phyloP scores from a whole-genome alignment of 208 protist genomes.

The Leptomonas seymouri region DNA sequence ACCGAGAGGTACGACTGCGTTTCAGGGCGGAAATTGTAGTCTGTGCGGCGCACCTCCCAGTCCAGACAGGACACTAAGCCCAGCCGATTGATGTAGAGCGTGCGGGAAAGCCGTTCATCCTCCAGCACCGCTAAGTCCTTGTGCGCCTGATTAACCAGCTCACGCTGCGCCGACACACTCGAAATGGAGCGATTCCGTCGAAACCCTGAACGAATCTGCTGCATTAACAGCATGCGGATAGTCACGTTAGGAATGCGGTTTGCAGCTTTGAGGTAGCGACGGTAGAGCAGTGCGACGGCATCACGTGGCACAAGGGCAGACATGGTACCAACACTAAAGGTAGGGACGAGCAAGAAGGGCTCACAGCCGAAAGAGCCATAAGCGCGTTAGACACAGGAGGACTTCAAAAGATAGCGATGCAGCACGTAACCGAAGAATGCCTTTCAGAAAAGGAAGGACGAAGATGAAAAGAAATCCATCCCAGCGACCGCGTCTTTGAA shows the following conservation, averaged over 20 bases:
- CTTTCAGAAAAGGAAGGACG: too few species aligned
- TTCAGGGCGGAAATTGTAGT: constrained; percentile 85
- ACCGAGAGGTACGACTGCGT: constrained; percentile 53
- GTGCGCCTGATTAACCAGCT: constrained; percentile 83
- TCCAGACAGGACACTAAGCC: constrained; percentile 90
- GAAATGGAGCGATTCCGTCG: constrained; percentile 66
- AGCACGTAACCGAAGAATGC: too few species aligned
- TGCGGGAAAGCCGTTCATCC: constrained; percentile 85
- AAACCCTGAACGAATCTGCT: constrained; percentile 84
- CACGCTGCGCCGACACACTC: constrained; percentile 77
- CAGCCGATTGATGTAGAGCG: constrained; percentile 89
- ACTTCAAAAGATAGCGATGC: neutral
- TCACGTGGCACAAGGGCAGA: constrained; percentile 81
- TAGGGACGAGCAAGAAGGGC: constrained; percentile 7
- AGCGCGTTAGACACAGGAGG: neutral
- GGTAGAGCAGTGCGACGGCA: constrained; percentile 82
- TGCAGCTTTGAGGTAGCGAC: constrained; percentile 86
- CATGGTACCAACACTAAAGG: constrained; percentile 35
- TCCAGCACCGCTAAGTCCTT: constrained; percentile 85
- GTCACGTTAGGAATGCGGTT: constrained; percentile 88
- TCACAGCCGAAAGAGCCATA: neutral
- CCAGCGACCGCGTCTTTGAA: too few species aligned
- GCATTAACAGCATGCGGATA: constrained; percentile 86
- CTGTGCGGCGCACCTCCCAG: constrained; percentile 86
- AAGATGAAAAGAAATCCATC: too few species aligned